Evolutionary conservation across 352 stramenopile genomes (phyloP).

Genomic region (Aphanomyces invadans): DNA sequence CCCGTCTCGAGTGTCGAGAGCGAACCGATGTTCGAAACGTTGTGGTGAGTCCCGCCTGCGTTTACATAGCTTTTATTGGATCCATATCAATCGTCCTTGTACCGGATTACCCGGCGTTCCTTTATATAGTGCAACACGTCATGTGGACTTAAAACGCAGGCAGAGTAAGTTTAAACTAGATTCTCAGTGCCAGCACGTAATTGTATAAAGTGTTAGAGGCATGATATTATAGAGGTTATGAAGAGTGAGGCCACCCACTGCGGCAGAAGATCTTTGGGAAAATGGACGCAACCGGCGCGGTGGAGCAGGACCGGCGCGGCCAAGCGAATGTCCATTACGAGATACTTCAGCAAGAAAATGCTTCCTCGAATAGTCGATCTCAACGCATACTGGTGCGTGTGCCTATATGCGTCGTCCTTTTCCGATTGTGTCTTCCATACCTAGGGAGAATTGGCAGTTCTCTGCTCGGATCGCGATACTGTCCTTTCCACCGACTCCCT

Average conservation of each 20-base stretch:
- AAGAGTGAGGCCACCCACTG: background rate
- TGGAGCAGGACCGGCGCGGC: background rate
- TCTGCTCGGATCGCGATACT: constrained; percentile 67
- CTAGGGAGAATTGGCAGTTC: constrained; percentile 50
- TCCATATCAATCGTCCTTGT: too few relatives aligned
- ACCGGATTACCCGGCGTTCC: too few relatives aligned
- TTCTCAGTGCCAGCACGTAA: too few relatives aligned
- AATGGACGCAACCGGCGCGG: background rate
- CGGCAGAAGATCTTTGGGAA: constrained; percentile 15
- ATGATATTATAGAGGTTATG: background rate
- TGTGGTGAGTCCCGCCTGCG: too few relatives aligned
- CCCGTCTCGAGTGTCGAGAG: too few relatives aligned
- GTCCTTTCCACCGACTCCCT: constrained; percentile 71
- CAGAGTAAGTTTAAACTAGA: too few relatives aligned
- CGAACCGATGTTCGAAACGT: too few relatives aligned
- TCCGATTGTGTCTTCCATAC: background rate
- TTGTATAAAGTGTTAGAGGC: too few relatives aligned
- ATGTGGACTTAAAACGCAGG: too few relatives aligned
- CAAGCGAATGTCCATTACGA: background rate
- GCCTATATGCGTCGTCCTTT: constrained; percentile 4
- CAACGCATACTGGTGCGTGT: constrained; percentile 56
- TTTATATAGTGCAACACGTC: too few relatives aligned
- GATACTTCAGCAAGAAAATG: constrained; percentile 10
- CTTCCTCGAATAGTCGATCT: constrained; percentile 43
- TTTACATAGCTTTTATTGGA: too few relatives aligned